Base-by-base conservation (phyloP, 1,139 yeast species). In the Ogataea hybrid region DNA sequence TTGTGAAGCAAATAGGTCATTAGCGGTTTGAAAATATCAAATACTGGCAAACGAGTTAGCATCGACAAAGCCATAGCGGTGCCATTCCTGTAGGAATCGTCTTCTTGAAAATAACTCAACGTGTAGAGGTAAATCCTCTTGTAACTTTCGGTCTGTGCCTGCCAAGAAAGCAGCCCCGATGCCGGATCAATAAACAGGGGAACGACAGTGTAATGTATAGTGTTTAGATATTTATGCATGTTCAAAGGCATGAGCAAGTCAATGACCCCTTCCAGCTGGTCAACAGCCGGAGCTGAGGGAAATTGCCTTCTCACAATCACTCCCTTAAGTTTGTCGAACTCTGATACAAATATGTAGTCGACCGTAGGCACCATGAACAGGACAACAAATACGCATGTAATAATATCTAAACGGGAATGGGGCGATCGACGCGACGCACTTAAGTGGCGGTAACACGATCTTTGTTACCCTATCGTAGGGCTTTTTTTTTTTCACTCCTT, bases 241-340 rank as follows among this genome's bases (percentile, higher is more conserved):
- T 58, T 59, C 16, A 47, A 32, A 6, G 64, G 64, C 50, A 58
- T 52, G 2, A 56, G 33, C 3, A 53, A 23, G 28, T 52, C 55
- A 2, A 54, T 37, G 5, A 58, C 18, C 25, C 45, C 70, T 49
- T 73, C 80, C 37, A 77, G 66, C 53, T 76, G 81, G 47, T 75
- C 75, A 75, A 78, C 73, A 76, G n/a, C 80, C 73, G 30, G 73
- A 53, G 42, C 69, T 64, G 10, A 43, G 1, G 84, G 84, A 40
- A 68, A 64, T 51, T 75, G 81, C 49, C 72, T 73, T 36, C 69
- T 60, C 20, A 79, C 58, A 8, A 70, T 63, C 1, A 81, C 73
- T 0, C 84, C 84, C 52, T 75, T 68, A 49, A 71, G 77, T 46
- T 75, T 71, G 52, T 79, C 82, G 55, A 79, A 79, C 59, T 77